phyloP scores from a whole-genome alignment of 768 basidiomycete species.

The Leccinum olivaceopallidum region DNA sequence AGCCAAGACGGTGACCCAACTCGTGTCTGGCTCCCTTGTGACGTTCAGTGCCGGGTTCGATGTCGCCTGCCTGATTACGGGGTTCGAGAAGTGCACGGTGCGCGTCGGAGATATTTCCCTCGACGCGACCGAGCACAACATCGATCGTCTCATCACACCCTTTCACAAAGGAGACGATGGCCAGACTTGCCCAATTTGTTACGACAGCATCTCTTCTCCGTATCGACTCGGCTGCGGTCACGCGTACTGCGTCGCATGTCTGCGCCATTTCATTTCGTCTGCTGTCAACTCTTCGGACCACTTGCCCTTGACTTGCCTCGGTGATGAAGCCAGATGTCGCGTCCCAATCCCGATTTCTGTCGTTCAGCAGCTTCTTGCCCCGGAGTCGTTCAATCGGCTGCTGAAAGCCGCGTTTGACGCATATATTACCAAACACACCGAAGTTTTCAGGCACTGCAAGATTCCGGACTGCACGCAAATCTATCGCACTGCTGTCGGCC shows the following conservation, averaged over 20 bases:
- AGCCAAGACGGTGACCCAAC: constrained; percentile 38
- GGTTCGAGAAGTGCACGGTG: constrained; percentile 53
- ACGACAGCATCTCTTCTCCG: constrained; percentile 42
- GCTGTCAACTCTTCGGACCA: constrained; percentile 48
- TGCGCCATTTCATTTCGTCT: constrained; percentile 56
- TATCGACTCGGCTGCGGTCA: constrained; percentile 64
- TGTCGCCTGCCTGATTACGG: constrained; percentile 45
- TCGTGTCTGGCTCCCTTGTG: constrained; percentile 49
- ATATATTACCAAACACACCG: constrained; percentile 55
- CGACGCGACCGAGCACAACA: constrained; percentile 39
- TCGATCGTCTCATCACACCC: constrained; percentile 46
- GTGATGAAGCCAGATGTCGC: constrained; percentile 58
- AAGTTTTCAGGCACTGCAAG: constrained; percentile 71
- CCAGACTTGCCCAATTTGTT: constrained; percentile 55
- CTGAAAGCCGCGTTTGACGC: constrained; percentile 55
- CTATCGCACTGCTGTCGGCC: constrained; percentile 49
- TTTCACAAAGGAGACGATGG: constrained; percentile 30
- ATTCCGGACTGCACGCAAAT: constrained; percentile 77
- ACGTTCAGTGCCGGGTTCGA: constrained; percentile 51
- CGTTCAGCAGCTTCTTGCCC: constrained; percentile 51
- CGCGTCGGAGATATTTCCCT: constrained; percentile 46
- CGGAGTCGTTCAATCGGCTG: constrained; percentile 54
- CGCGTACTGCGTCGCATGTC: constrained; percentile 61
- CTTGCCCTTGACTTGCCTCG: constrained; percentile 72
- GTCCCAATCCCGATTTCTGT: constrained; percentile 51